Percentiles rank a stretch among this genome's conserved stretches.
Conservation (phyloP, 768 basidiomycete genomes). For the Kwoniella bestiolae region DNA sequence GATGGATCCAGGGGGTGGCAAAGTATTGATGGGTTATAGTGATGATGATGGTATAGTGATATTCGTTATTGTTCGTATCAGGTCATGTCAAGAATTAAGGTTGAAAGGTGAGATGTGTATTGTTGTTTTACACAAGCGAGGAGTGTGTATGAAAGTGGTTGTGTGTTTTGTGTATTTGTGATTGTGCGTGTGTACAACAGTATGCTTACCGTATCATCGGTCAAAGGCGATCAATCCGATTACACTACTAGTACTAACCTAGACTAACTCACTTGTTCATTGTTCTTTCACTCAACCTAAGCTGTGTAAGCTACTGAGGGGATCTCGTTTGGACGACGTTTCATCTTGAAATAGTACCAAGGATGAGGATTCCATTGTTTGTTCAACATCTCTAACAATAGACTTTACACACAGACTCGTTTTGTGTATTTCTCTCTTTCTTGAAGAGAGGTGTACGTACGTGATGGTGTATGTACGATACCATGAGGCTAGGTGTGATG, state of each 20-base stretch:
- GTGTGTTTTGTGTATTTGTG: background rate
- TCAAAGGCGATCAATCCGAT: slow-evolving; percentile 8
- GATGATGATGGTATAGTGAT: background rate
- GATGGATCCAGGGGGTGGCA: slow-evolving; percentile 4
- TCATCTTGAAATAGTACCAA: background rate
- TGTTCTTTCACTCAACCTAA: background rate
- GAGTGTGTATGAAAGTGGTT: background rate
- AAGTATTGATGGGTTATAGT: background rate
- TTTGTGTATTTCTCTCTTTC: slow-evolving; percentile 1
- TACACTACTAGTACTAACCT: too few relatives aligned
- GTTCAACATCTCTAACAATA: background rate
- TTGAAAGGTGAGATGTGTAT: background rate
- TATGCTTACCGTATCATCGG: background rate
- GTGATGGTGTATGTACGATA: background rate
- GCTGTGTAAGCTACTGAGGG: background rate
- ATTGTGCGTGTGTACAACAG: slow-evolving; percentile 4
- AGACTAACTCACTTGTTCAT: too few relatives aligned
- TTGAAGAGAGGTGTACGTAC: background rate
- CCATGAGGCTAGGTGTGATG: background rate
- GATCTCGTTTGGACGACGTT: background rate
- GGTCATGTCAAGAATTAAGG: background rate
- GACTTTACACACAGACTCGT: background rate
- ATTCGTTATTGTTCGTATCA: background rate
- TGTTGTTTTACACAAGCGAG: background rate
- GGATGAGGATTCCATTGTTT: background rate